Conservation (phyloP, 2,329 filamentous ascomycete genomes). For the Cladophialophora yegresii region DNA sequence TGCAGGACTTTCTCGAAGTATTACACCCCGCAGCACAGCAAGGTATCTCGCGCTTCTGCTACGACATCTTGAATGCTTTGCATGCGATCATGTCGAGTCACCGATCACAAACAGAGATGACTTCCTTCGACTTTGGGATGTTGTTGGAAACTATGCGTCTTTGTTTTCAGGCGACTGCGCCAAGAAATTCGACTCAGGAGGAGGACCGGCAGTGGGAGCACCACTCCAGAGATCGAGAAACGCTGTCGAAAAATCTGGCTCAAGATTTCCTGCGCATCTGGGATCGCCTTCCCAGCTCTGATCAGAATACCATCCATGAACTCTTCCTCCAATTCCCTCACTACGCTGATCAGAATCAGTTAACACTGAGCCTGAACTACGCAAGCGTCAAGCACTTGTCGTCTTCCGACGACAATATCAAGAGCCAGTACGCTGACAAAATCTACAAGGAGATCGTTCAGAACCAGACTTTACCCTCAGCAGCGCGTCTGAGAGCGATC, state of each 20-base stretch:
- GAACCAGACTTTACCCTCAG: constrained; percentile 18
- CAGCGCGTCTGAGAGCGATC: constrained; percentile 24
- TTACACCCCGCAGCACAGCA: constrained; percentile 28
- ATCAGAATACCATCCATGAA: constrained; percentile 16
- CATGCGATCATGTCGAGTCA: constrained; percentile 22
- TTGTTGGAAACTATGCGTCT: constrained; percentile 22
- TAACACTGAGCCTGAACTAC: constrained; percentile 20
- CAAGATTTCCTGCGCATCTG: constrained; percentile 21
- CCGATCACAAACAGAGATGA: constrained; percentile 15
- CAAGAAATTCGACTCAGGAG: constrained; percentile 7
- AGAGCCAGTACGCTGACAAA: constrained; percentile 19
- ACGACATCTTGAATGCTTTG: constrained; percentile 30
- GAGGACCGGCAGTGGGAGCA: constrained; percentile 28
- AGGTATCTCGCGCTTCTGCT: constrained; percentile 29
- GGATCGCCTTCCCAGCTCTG: constrained; percentile 13
- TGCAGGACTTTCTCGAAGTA: constrained; percentile 23
- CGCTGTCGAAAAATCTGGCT: constrained; percentile 19
- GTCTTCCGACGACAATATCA: constrained; percentile 9
- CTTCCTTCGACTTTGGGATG: constrained; percentile 20
- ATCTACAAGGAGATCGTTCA: constrained; percentile 25
- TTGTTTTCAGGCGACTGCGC: constrained; percentile 17
- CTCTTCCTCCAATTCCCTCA: constrained; percentile 27
- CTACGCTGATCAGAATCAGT: constrained; percentile 17
- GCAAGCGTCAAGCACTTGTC: constrained; percentile 21
- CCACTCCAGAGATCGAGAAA: constrained; percentile 26